phyloP scores from a whole-genome alignment of 371 early-diverging fungal genomes.

The Rhizomucor pusillus region DNA sequence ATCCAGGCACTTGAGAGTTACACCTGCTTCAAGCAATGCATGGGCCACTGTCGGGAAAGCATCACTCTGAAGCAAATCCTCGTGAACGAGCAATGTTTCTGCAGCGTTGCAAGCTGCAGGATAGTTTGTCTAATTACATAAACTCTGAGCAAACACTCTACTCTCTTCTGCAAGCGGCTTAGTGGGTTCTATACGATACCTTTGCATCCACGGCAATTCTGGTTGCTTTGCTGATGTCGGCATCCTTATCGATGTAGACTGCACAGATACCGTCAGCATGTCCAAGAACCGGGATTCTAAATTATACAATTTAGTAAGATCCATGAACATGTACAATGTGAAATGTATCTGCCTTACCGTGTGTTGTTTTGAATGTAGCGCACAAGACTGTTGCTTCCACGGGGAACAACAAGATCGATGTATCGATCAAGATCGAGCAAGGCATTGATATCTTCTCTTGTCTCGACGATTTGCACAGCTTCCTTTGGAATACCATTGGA shows the following conservation, averaged over 20 bases:
- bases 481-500: slow-evolving; percentile 60
- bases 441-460: slow-evolving; percentile 82
- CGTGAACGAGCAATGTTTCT: slow-evolving; percentile 89
- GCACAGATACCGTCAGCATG: slow-evolving; percentile 97
- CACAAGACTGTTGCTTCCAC: slow-evolving; percentile 90
- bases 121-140: slow-evolving; percentile 69
- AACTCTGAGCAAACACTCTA: background rate
- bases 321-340: background rate
- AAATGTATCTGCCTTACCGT: slow-evolving; percentile 40
- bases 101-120: slow-evolving; percentile 96
- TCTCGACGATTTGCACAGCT: slow-evolving; percentile 86
- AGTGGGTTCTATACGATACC: slow-evolving; percentile 35
- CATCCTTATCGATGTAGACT: slow-evolving; percentile 81
- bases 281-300: slow-evolving; percentile 95
- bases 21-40: slow-evolving; percentile 54
- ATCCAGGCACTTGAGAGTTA: slow-evolving; percentile 63
- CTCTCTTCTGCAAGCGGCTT: background rate
- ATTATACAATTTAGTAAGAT: background rate
- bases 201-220: slow-evolving; percentile 89
- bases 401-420: slow-evolving; percentile 94
- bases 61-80: slow-evolving; percentile 45
- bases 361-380: slow-evolving; percentile 89
- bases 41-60: slow-evolving; percentile 49
- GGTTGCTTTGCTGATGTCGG: slow-evolving; percentile 73
- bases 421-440: slow-evolving; percentile 86